Base-by-base conservation (phyloP, 331 rosid species). In the Rhamnella rubrinervis region DNA sequence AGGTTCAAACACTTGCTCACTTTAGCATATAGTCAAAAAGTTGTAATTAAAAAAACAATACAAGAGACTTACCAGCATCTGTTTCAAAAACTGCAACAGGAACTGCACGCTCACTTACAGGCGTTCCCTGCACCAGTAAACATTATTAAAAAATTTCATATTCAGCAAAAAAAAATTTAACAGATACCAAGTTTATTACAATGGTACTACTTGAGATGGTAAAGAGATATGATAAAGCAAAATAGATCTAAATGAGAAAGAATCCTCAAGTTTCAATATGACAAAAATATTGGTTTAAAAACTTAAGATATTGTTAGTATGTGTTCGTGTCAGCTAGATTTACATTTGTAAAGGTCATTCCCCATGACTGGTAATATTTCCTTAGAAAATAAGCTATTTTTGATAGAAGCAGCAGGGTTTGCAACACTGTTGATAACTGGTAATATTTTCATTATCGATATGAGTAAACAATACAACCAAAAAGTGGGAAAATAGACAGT, bases 91-190 rank as follows among this genome's bases (percentile, higher is more conserved):
- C 91, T 70, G 98, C 98, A 77, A 93, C 98, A 68, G 98, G 98
- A 75, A 93, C 85, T 82, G 98, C 98, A 75, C 98, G 98, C 86
- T 89, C 98, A n/a, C 98, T 93, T 65, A 93, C 98, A 73, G 98
- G 95, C 59, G 97, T 85, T 71, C 98, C 98, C 98, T 93, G 77
- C 67, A 81, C 79, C 70, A 71, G 77, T 72, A 65, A 40, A 59
- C 44, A 49, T 62, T 41, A 56, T 17, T 4, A 64, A 71, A 21
- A 59, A 58, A 16, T 16, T 21, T 51, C 15, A 55, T 55, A 28
- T 51, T 65, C 16, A 28, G 25, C 7, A 37, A 39, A 35, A 6
- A 6, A 35, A 11, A 17, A 66, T 17, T 51, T n/a, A 12, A 14
- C 31, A 16, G 19, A 55, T 6, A n/a, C 7, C 7, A 19, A 6